phyloP scores from a whole-genome alignment of 768 basidiomycete species.

The Lepiota brunneoincarnata region DNA sequence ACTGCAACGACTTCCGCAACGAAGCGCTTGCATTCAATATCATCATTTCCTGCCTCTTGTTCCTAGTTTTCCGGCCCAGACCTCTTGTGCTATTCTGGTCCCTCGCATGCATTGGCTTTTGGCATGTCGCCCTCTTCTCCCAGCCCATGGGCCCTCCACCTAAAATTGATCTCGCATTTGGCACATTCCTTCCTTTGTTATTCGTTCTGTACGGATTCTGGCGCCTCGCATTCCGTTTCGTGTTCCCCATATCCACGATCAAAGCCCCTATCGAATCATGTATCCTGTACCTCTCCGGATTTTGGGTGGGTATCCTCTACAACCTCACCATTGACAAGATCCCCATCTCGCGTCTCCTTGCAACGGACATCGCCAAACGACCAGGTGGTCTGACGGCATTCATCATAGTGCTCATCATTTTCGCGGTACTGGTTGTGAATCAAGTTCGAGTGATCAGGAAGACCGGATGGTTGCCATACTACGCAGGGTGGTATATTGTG shows the following conservation, averaged over 20 bases:
- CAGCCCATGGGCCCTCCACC: constrained; percentile 70
- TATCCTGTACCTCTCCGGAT: constrained; percentile 73
- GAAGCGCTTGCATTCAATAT: constrained; percentile 73
- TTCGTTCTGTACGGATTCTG: constrained; percentile 82
- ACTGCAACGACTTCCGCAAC: constrained; percentile 71
- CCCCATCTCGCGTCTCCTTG: constrained; percentile 74
- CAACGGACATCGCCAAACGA: constrained; percentile 61
- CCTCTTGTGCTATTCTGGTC: constrained; percentile 71
- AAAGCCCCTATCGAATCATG: constrained; percentile 69
- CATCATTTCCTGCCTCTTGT: constrained; percentile 61
- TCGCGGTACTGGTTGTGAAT: constrained; percentile 61
- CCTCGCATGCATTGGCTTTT: constrained; percentile 80
- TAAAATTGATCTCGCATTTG: constrained; percentile 67
- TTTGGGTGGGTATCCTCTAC: constrained; percentile 74
- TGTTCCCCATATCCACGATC: constrained; percentile 59
- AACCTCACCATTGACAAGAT: constrained; percentile 72
- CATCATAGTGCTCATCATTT: constrained; percentile 62
- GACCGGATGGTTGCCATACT: constrained; percentile 80
- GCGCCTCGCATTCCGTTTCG: constrained; percentile 72
- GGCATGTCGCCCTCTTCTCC: constrained; percentile 81
- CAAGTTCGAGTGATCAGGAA: constrained; percentile 82
- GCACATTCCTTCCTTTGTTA: constrained; percentile 71
- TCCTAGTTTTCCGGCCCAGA: constrained; percentile 69
- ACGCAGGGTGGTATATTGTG: constrained; percentile 68
- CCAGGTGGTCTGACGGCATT: constrained; percentile 68